A percentile compares a stretch with the other conserved stretches of the same genome.
These are phyloP conservation scores for Agroathelia rolfsii DNA, from an alignment of 1,284 basidiomycete species.

Conservation along the genomic window DNA sequence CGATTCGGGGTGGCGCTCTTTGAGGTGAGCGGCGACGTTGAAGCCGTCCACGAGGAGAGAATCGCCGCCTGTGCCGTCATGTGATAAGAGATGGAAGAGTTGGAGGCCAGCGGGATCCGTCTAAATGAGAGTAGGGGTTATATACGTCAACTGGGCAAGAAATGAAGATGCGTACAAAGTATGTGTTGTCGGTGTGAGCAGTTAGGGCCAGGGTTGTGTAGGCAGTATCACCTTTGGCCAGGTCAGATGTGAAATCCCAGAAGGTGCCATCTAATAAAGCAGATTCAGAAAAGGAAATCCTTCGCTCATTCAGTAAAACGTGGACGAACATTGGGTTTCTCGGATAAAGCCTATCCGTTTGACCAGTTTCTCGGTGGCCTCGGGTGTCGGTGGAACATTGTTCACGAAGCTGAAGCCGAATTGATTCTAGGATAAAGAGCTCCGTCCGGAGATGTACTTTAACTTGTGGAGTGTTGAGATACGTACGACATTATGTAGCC, in stretches of 20 bases:
- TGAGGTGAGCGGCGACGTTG: conserved; percentile 76
- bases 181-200: conserved; percentile 94
- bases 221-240: conserved; percentile 84
- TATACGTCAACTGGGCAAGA: conserved; percentile 4
- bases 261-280: conserved; percentile 68
- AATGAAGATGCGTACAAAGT: conserved; percentile 53
- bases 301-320: conserved; percentile 1
- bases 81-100: conserved; percentile 88
- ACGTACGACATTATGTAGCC: conserved; percentile 77
- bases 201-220: conserved; percentile 85
- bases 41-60: conserved; percentile 94
- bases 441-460: not conserved
- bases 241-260: conserved; percentile 94
- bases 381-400: conserved; percentile 72
- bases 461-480: not conserved
- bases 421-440: conserved; percentile 41
- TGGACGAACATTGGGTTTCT: conserved; percentile 77
- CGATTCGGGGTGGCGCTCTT: conserved; percentile 61
- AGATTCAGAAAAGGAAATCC: conserved; percentile 2
- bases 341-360: conserved; percentile 81
- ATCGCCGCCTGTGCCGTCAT: conserved; percentile 76
- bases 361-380: conserved; percentile 77
- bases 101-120: conserved; percentile 91
- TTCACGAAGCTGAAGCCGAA: conserved; percentile 88
- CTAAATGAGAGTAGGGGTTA: conserved; percentile 25